Base-by-base conservation (phyloP, 2,329 filamentous ascomycete species). In the Claviceps capensis region DNA sequence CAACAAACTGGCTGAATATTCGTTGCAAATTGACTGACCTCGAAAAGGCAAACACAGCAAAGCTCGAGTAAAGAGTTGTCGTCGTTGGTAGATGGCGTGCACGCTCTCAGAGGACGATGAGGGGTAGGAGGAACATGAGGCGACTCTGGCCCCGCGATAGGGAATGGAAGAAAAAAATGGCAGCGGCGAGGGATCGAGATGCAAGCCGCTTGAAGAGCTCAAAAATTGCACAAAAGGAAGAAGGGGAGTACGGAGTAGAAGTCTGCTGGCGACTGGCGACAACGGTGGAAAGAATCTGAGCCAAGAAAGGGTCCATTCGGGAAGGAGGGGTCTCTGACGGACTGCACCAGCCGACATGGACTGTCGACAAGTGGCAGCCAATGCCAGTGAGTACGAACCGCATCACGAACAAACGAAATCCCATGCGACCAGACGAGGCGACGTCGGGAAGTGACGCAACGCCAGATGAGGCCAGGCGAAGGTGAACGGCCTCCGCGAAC, bases 11-110 rank as follows among this genome's bases (percentile, higher is more conserved):
- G 4, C 3, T 5, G 17, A 23, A 36, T 38, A 11, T 36, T 48
- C 11, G 49, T 4, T 17, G 47, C 23, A 9, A 42, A 34, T 50
- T 43, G 48, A 57, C 55, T 57, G 50, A 57, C 55, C 54, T 53
- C 37, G 51, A 37, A 49, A n/a, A 22, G 41, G 17, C 16, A 37
- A 34, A 34, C 30, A 34, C 3, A 34, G 30, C 34, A 40, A 30
- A 26, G 22, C 26, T 30, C 13, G 46, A 40, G 38, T 45, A 30
- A 36, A 43, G 51, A 17, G 44, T 26, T 46, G 36, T 47, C 30
- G 36, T 14, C 16, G 49, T 50, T 48, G 38, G 40, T 41, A 37
- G 51, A 34, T 42, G 41, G 30, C 41, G 17, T 41, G 19, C 30
- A 43, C 23, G 23, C 23, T 36, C 48, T 48, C 40, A 49, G 16